A percentile compares a stretch with the other conserved stretches of the same genome.
Conservation (phyloP, 2,329 filamentous ascomycete species). For the Colletotrichum camelliae region DNA sequence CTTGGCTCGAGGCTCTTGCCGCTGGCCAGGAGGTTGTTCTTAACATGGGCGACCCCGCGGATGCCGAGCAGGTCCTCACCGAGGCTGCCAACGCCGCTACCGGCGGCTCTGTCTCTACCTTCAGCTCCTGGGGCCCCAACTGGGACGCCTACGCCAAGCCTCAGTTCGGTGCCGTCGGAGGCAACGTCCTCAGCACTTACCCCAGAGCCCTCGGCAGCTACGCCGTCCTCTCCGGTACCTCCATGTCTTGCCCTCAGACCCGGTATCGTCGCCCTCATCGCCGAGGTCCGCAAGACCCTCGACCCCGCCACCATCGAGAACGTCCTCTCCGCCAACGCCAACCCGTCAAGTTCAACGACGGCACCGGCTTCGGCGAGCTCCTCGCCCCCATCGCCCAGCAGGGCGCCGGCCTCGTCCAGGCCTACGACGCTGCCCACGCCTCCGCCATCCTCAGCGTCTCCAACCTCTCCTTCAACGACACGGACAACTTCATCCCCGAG, state of each 20-base stretch:
- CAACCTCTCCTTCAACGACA: slow-evolving; percentile 70
- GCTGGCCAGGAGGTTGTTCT: slow-evolving; percentile 49
- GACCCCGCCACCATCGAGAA: slow-evolving; percentile 56
- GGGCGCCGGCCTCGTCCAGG: slow-evolving; percentile 65
- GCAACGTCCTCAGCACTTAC: slow-evolving; percentile 64
- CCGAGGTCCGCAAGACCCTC: slow-evolving; percentile 54
- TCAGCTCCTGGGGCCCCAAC: slow-evolving; percentile 65
- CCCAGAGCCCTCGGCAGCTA: slow-evolving; percentile 52
- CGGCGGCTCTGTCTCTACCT: slow-evolving; percentile 58
- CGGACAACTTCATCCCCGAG: slow-evolving; percentile 55
- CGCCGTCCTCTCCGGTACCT: slow-evolving; percentile 60
- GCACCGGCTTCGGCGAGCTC: slow-evolving; percentile 35
- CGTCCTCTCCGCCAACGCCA: slow-evolving; percentile 54
- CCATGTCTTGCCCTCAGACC: slow-evolving; percentile 65
- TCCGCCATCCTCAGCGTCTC: slow-evolving; percentile 58
- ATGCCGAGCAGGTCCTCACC: slow-evolving; percentile 38
- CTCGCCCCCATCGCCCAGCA: slow-evolving; percentile 65
- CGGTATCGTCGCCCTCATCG: slow-evolving; percentile 59
- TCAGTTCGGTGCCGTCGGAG: slow-evolving; percentile 60
- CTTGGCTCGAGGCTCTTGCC: slow-evolving; percentile 49
- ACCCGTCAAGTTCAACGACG: slow-evolving; percentile 54
- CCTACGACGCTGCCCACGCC: slow-evolving; percentile 61
- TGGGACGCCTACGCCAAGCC: slow-evolving; percentile 64
- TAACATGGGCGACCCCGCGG: slow-evolving; percentile 45
- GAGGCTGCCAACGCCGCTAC: slow-evolving; percentile 44